Evolutionary conservation across 2,329 filamentous ascomycete genomes (phyloP).

Genomic region (Fusarium citri): DNA sequence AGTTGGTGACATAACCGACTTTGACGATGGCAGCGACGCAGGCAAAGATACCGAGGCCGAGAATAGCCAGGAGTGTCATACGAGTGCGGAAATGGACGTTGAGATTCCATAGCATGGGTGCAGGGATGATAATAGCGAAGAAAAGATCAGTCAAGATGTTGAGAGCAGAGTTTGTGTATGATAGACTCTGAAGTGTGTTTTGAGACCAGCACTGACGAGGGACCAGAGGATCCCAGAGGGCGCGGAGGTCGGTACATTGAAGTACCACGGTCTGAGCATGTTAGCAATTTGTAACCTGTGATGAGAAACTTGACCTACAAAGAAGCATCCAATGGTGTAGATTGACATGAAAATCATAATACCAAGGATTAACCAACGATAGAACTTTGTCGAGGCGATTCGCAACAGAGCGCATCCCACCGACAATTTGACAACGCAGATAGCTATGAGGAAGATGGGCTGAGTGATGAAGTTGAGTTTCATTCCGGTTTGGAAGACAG

Average conservation of each 20-base stretch:
- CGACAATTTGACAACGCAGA: conserved; percentile 57
- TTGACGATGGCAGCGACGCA: conserved; percentile 58
- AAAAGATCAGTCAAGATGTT: conserved; percentile 54
- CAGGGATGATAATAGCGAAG: conserved; percentile 54
- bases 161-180: conserved; percentile 55
- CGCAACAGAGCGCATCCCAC: conserved; percentile 56
- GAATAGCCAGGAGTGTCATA: conserved; percentile 54
- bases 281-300: not conserved
- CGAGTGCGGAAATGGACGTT: conserved; percentile 58
- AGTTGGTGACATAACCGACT: conserved; percentile 52
- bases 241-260: conserved; percentile 60
- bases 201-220: conserved; percentile 56
- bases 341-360: conserved; percentile 53
- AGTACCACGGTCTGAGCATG: conserved; percentile 54
- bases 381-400: conserved; percentile 53
- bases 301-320: conserved; percentile 43
- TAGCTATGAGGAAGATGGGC: conserved; percentile 56
- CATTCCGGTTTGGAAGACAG: conserved; percentile 52
- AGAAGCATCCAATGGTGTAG: conserved; percentile 51
- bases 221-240: conserved; percentile 57
- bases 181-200: conserved; percentile 54
- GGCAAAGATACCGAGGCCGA: conserved; percentile 59
- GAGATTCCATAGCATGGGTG: conserved; percentile 54
- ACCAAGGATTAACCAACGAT: conserved; percentile 51
- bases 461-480: conserved; percentile 59